Evolutionary conservation across 164 flowering plant species (phyloP), one percentile per base, ranked within the genome.

Genomic region (Aristolochia contorta): DNA sequence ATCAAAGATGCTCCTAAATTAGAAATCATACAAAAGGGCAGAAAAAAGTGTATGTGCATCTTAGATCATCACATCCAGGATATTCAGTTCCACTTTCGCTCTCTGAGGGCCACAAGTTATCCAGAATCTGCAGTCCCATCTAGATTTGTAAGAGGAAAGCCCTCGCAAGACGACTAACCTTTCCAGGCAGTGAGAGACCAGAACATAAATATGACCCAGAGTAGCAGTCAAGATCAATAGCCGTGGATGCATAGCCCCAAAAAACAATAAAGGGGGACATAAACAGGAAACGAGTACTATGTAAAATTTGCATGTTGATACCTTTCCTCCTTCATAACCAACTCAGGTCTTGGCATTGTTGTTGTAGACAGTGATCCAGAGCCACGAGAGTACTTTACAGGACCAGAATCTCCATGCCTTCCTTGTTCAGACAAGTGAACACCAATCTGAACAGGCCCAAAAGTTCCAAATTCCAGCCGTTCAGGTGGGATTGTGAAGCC

Each of bases 401-500:
- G 32, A 45, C 59, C 49, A 47, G 55, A 47, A 60, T 56, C 69
- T 12, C 20, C 58, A 58, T 69, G 68, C 70, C 69, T 61, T 62
- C 66, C 59, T 37, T 15, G 43, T 12, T 66, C 71, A 19, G 53
- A 22, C 6, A 49, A 50, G 37, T 71, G 32, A 14, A 62, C 33
- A 50, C 60, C 80, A 19, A 52, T 18, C 49, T 64, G 67, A 8
- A 62, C 30, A 48, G 66, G 64, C n/a, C 72, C 71, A 59, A 60
- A 21, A 32, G 76, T 67, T 59, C 76, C 84, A 63, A 72, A 69
- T 54, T 82, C 86, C 32, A 69, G 60, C 57, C 59, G 71, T 47
- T 78, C 82, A 1, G 69, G n/a, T 15, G 25, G 71, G 25, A 60
- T 55, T n/a, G 50, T 12, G 27, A 59, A 50, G 23, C 83, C 80